Evolutionary conservation across 108 stramenopile genomes (phyloP), one percentile per base, ranked within the genome.

Genomic region (Phaeodactylum tricornutum): DNA sequence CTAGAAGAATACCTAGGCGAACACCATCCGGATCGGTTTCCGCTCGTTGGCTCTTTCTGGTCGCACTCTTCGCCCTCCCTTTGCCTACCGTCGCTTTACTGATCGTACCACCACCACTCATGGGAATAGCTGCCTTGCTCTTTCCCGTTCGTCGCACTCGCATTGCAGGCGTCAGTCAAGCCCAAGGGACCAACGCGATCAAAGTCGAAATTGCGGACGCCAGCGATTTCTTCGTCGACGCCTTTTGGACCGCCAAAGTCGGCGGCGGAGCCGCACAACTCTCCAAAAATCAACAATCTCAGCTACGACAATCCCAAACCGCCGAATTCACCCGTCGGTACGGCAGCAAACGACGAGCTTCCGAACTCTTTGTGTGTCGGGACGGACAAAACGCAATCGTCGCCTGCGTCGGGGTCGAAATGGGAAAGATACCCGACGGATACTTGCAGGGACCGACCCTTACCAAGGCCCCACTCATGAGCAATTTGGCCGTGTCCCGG

Each of bases 211-310:
- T 52, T 2, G 34, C n/a, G n/a, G 55, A 77, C 35, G 76, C 81
- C 0, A 76, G 67, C 1, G 66, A 71, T 41, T 83, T 87, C 47
- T 87, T 87, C 53, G 76, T 79, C 0, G 86, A 82, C 52, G 76
- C 81, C 14, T 87, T 87, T 29, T 87, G 86, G 84, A 68, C 74
- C 5, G 69, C 64, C 11, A 87, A 87, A 62, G 60, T 75, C 16
- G 81, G 81, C 20, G 85, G 85, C 3, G 71, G 71, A 22, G 58
- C 78, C 5, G 44, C 58, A 0, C 50, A 57, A 25, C 49, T 90
- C 2, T 57, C 62, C 17, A 22, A 39, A 0, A 44, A 35, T 22
- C 87, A 90, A 68, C 49, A 67, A 16, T 29, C 17, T 23, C 44
- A 56, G 2, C 50, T 90, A 19, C 58, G 53, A 16, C 41, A 59